Evolutionary conservation across 75 land plant genomes (phyloP), one percentile per base, ranked within the genome.

Genomic region (Picea glauca): DNA sequence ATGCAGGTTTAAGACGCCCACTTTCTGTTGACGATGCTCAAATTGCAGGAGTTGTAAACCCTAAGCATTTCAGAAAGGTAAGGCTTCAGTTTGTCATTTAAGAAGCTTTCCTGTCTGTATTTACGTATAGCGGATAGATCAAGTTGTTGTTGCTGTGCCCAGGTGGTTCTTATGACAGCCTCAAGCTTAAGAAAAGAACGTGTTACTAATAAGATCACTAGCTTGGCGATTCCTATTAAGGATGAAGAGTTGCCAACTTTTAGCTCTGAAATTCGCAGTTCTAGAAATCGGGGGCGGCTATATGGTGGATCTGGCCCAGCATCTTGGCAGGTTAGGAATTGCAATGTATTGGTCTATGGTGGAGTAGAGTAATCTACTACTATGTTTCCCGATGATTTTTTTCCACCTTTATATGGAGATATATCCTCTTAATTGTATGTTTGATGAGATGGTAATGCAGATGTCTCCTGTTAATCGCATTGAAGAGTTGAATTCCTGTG

Each of bases 1-100:
- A 88, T 85, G 81, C 58, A 60, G 91, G 94, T 75, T 80, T 85
- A 0, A 87, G 88, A 66, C 78, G 87, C 77, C 83, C 80, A 30
- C 90, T 93, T 62, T 83, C 93, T 15, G 86, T 87, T 80, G 92
- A 92, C 78, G 98, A 94, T 80, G 84, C 92, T 70, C 82, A 86
- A 56, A 94, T 94, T 67, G 85, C 85, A 74, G 93, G 94, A 14
- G 72, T 94, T 72, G 80, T 78, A 57, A 78, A 90, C 83, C 95
- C 98, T 58, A 79, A 62, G 60, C 85, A 82, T 62, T 92, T 94
- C 62, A 83, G 89, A 74, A 88, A 89, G 91, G 98, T 92, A 81
- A 38, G 64, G 26, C 15, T 75, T 18, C 18, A 75, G 6, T 8
- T 46, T 38, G 11, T 70, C 23, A 43, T 38, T 35, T 70, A 38